Evolutionary conservation across 495 filamentous ascomycete genomes (phyloP).

Genomic region (Penicillium canescens): DNA sequence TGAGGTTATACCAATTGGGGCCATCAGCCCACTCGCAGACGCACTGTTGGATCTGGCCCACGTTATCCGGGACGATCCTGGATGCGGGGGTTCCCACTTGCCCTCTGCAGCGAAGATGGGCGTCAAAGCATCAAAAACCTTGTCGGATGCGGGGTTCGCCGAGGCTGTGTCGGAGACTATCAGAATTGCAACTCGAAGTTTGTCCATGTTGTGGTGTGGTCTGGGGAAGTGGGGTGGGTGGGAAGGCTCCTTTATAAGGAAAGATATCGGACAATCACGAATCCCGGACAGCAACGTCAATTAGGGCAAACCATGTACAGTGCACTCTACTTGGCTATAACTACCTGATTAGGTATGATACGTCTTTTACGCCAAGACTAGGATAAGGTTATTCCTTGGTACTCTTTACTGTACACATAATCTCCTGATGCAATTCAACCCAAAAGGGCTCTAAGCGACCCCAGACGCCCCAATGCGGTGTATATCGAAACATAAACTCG

Average conservation of each 20-base stretch:
- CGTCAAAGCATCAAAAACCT: conserved; percentile 60
- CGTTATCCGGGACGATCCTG: conserved; percentile 80
- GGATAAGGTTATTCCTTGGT: too few relatives aligned
- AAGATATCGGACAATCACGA: conserved; percentile 19
- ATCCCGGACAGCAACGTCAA: conserved; percentile 5
- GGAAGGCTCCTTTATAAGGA: background rate
- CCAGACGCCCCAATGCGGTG: conserved; percentile 46
- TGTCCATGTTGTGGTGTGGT: conserved; percentile 16
- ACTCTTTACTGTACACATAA: conserved; percentile 12
- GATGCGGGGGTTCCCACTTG: conserved; percentile 68
- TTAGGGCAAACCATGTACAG: background rate
- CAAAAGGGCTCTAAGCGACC: conserved; percentile 33
- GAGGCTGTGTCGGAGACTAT: conserved; percentile 94
- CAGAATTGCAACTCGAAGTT: conserved; percentile 64
- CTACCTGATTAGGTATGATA: too few relatives aligned
- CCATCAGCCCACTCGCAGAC: conserved; percentile 70
- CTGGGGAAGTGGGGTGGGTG: conserved; percentile 14
- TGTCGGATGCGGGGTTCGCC: conserved; percentile 77
- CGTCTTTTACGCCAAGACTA: too few relatives aligned
- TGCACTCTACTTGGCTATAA: too few relatives aligned
- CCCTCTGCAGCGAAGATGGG: conserved; percentile 67
- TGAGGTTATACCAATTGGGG: conserved; percentile 62
- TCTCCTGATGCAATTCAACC: conserved; percentile 34
- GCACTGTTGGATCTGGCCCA: conserved; percentile 68
- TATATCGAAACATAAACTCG: conserved; percentile 36